A percentile compares a stretch with the other conserved stretches of the same genome.
These are phyloP conservation scores for Alnus glutinosa DNA, from an alignment of 306 rosid species.

Conservation along the genomic window DNA sequence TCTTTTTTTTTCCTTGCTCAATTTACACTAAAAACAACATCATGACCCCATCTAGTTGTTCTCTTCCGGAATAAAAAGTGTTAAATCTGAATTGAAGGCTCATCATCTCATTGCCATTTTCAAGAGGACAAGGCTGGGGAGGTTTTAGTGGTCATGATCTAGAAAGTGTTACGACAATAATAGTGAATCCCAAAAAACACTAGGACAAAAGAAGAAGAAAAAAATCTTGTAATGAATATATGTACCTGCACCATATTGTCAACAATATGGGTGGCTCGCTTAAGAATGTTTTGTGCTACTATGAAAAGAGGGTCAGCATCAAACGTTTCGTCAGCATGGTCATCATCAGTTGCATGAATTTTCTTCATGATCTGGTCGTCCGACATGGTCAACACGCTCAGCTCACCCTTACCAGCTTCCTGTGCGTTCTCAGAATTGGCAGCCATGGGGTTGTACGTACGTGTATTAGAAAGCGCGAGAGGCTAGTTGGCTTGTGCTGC, in stretches of 20 bases:
- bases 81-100: not conserved
- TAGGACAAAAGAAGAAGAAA: no score
- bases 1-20: no score
- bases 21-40: not conserved
- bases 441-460: not conserved
- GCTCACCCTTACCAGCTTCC: slow-evolving; percentile 2
- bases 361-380: slow-evolving; percentile 51
- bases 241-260: slow-evolving; percentile 51
- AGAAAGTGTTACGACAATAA: not conserved
- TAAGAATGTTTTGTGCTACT: slow-evolving; percentile 46
- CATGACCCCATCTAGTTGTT: not conserved
- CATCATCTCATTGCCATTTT: not conserved
- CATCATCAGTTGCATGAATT: slow-evolving; percentile 50
- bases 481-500: not conserved
- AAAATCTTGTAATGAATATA: not conserved
- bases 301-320: slow-evolving; percentile 52
- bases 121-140: not conserved
- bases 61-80: not conserved
- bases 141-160: not conserved
- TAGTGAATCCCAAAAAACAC: no score
- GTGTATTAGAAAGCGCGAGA: not conserved
- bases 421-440: not conserved
- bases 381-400: slow-evolving; percentile 41
- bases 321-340: slow-evolving; percentile 37
- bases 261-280: slow-evolving; percentile 50